Percentiles rank a stretch among this genome's conserved stretches.
Conservation (phyloP, 805 yeast genomes). For the Yamadazyma scolyti region DNA sequence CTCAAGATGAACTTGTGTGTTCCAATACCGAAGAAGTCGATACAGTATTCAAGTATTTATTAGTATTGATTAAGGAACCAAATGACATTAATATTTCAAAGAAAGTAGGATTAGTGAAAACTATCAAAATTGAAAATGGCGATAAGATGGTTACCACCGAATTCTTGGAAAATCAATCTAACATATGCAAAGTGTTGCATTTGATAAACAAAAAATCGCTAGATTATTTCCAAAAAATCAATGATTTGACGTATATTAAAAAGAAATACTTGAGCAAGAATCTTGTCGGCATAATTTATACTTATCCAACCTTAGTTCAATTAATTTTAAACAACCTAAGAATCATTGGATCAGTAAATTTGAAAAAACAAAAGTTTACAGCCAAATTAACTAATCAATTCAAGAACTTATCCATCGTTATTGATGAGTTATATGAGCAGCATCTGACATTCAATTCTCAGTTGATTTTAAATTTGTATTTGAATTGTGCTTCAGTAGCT, state of each 20-base stretch:
- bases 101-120: constrained; percentile 35
- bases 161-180: constrained; percentile 49
- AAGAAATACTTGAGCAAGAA: constrained; percentile 51
- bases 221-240: constrained; percentile 37
- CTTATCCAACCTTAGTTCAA: constrained; percentile 74
- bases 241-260: constrained; percentile 31
- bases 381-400: constrained; percentile 49
- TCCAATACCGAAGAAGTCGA: constrained; percentile 45
- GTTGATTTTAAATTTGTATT: constrained; percentile 46
- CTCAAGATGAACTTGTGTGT: constrained; percentile 28
- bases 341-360: constrained; percentile 32
- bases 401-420: constrained; percentile 66
- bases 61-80: constrained; percentile 46
- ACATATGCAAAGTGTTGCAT: constrained; percentile 67
- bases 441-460: constrained; percentile 30
- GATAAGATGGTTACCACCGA: constrained; percentile 31
- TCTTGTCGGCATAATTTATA: constrained; percentile 53
- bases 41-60: constrained; percentile 56
- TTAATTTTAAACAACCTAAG: constrained; percentile 59
- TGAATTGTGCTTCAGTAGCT: constrained; percentile 70
- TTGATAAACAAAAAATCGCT: constrained; percentile 39
- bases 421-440: constrained; percentile 58
- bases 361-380: constrained; percentile 22
- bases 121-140: constrained; percentile 26
- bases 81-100: constrained; percentile 30